Evolutionary conservation across 2,329 filamentous ascomycete genomes (phyloP).

Genomic region (Pestalotiopsis fici): DNA sequence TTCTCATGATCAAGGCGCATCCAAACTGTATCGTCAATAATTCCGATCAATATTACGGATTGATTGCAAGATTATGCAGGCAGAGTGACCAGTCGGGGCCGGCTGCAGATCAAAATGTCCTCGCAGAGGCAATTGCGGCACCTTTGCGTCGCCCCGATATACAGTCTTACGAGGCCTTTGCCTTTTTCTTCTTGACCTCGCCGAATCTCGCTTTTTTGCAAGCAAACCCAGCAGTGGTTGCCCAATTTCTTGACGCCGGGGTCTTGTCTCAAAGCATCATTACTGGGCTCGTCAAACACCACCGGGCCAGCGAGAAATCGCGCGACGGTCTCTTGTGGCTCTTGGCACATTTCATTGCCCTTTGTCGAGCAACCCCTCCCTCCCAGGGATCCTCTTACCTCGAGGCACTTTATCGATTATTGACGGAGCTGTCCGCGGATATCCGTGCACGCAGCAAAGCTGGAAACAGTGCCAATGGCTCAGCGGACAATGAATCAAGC

Average conservation of each 20-base stretch:
- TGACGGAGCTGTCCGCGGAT: conserved; percentile 52
- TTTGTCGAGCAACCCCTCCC: conserved; percentile 42
- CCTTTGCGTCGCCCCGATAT: conserved; percentile 19
- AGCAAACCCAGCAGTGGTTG: conserved; percentile 35
- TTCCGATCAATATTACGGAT: conserved; percentile 38
- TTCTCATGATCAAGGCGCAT: conserved; percentile 28
- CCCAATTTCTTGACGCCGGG: conserved; percentile 37
- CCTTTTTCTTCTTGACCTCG: conserved; percentile 29
- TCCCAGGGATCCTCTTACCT: conserved; percentile 38
- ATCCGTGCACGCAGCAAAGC: conserved; percentile 43
- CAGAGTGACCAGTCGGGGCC: conserved; percentile 16
- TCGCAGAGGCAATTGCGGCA: conserved; percentile 22
- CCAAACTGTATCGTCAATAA: conserved; percentile 28
- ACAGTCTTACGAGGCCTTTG: conserved; percentile 26
- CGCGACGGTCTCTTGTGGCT: conserved; percentile 60
- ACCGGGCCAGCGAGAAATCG: conserved; percentile 22
- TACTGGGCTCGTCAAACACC: conserved; percentile 28
- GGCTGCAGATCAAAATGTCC: conserved; percentile 14
- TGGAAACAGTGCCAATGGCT: conserved; percentile 31
- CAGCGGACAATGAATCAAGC: conserved; percentile 40
- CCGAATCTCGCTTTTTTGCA: conserved; percentile 42
- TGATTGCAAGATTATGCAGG: conserved; percentile 38
- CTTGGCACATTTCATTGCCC: conserved; percentile 65
- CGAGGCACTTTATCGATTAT: conserved; percentile 53
- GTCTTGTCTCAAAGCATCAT: conserved; percentile 44